Percentiles rank a stretch among this genome's conserved stretches.
Evolutionary conservation across 257 asterid species (phyloP).

Genomic region (Pogostemon cablin): DNA sequence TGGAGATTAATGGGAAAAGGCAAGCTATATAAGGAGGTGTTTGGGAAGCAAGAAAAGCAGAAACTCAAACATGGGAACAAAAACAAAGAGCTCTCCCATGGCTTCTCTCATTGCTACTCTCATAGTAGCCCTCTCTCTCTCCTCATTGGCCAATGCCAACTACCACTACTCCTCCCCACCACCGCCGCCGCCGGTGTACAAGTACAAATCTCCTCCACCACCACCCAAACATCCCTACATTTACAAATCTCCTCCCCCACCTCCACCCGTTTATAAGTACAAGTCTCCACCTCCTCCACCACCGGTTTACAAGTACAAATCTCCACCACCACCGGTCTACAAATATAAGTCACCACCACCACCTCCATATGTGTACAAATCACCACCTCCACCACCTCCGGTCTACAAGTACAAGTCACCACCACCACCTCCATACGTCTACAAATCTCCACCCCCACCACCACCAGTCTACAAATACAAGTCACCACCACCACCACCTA

Average conservation of each 20-base stretch:
- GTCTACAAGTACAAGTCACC: slow-evolving; percentile 24
- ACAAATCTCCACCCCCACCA: slow-evolving; percentile 29
- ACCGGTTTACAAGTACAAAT: background rate
- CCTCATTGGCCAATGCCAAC: slow-evolving; percentile 36
- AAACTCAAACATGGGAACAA: slow-evolving; percentile 34
- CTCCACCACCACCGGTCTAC: slow-evolving; percentile 22
- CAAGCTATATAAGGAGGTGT: slow-evolving; percentile 37
- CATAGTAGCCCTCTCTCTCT: slow-evolving; percentile 36
- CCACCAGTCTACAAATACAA: slow-evolving; percentile 23
- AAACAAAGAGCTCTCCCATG: slow-evolving; percentile 14
- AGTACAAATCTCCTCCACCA: slow-evolving; percentile 9
- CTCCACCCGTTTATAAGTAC: slow-evolving; percentile 18
- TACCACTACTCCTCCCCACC: slow-evolving; percentile 33
- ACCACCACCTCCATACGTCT: slow-evolving; percentile 3
- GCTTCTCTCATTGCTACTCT: slow-evolving; percentile 34
- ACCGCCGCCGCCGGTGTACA: slow-evolving; percentile 17
- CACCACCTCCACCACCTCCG: slow-evolving; percentile 26
- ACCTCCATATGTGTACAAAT: slow-evolving; percentile 14
- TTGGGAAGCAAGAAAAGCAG: slow-evolving; percentile 12
- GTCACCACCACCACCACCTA: slow-evolving; percentile 24
- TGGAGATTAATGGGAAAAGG: slow-evolving; percentile 21
- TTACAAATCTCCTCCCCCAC: slow-evolving; percentile 29
- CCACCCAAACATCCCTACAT: background rate
- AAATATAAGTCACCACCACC: slow-evolving; percentile 24
- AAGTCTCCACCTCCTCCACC: slow-evolving; percentile 24